Evolutionary conservation across 176 grass and related monocot species (phyloP).

Genomic region (Zoysia japonica): DNA sequence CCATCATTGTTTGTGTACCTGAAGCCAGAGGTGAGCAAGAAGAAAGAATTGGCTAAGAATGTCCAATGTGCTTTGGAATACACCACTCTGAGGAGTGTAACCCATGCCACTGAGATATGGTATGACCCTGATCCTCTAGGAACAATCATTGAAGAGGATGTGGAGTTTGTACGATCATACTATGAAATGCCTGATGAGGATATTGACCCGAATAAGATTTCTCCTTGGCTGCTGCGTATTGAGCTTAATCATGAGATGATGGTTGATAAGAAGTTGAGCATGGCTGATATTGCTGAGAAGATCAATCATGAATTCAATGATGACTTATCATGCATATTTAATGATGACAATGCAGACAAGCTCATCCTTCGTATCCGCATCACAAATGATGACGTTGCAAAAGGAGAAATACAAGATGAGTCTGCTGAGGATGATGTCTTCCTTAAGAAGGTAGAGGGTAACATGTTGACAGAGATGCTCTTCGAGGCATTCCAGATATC

Average conservation of each 20-base stretch:
- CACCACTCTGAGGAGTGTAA: conserved; percentile 89
- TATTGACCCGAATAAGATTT: conserved; percentile 87
- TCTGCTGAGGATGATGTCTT: conserved; percentile 92
- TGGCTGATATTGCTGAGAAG: conserved; percentile 95
- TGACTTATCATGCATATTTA: conserved; percentile 92
- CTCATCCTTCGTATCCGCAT: conserved; percentile 93
- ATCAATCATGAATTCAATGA: conserved; percentile 95
- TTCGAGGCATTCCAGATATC: conserved; percentile 93
- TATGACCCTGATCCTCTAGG: conserved; percentile 92
- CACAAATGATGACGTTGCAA: conserved; percentile 88
- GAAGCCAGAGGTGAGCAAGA: conserved; percentile 77
- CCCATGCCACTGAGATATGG: conserved; percentile 96
- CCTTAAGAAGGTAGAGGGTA: conserved; percentile 84
- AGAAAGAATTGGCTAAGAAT: conserved; percentile 91
- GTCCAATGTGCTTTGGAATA: conserved; percentile 97
- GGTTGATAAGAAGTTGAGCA: conserved; percentile 99
- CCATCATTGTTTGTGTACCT: conserved; percentile 89
- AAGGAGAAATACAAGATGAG: conserved; percentile 90
- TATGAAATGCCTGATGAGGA: conserved; percentile 99
- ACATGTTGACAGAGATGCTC: conserved; percentile 98
- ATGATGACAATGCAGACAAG: conserved; percentile 97
- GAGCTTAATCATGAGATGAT: conserved; percentile 98
- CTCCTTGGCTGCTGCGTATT: conserved; percentile 90
- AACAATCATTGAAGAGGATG: conserved; percentile 92
- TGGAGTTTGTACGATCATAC: conserved; percentile 87